A percentile compares a stretch with the other conserved stretches of the same genome.
phyloP scores from a whole-genome alignment of 2,329 filamentous ascomycete species.

The Alternaria sp. region DNA sequence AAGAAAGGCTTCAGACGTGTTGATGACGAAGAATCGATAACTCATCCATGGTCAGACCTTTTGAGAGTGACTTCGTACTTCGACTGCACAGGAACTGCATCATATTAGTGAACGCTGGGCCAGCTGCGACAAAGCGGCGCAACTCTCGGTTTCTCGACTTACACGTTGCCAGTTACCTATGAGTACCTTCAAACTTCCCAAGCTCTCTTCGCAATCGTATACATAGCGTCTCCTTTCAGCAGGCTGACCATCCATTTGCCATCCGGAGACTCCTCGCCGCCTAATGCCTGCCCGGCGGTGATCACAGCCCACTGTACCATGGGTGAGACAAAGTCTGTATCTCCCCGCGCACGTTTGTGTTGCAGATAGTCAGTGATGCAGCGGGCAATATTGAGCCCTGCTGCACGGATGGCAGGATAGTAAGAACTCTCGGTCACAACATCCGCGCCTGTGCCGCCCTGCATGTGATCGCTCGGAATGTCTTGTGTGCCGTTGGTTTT shows the following conservation, averaged over 20 bases:
- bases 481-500: not conserved
- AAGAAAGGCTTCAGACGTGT: not conserved
- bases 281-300: constrained; percentile 25
- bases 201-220: not conserved
- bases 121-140: not conserved
- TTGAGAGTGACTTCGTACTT: not conserved
- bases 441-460: not conserved
- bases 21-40: not conserved
- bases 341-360: constrained; percentile 8
- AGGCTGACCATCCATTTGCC: not conserved
- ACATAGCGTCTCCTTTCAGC: not conserved
- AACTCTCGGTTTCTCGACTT: not conserved
- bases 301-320: constrained; percentile 31
- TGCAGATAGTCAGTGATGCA: constrained; percentile 27
- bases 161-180: not conserved
- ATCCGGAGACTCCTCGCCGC: not conserved
- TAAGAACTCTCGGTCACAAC: not conserved
- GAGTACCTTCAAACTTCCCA: not conserved
- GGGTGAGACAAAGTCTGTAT: constrained; percentile 14
- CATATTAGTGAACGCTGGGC: not conserved
- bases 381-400: constrained; percentile 28
- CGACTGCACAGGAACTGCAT: not conserved
- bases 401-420: constrained; percentile 11
- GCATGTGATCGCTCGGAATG: not conserved
- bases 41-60: not conserved